Evolutionary conservation across 2,329 filamentous ascomycete species (phyloP).

Genomic region (Paecilomyces niveus): DNA sequence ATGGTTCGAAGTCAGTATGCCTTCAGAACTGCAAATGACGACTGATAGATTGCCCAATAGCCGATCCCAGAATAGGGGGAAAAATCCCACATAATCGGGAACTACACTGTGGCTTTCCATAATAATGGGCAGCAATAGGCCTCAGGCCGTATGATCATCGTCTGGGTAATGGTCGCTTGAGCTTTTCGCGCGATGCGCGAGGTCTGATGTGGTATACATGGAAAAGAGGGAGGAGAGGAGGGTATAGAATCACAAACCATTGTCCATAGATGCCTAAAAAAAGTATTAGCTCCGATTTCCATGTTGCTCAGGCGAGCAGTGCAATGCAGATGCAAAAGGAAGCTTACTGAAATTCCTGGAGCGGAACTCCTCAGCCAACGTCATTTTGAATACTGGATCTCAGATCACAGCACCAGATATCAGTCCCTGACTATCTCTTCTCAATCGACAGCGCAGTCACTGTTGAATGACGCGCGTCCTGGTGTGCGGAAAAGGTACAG

Average conservation of each 20-base stretch:
- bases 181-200: background rate
- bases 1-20: background rate
- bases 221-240: background rate
- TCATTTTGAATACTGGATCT: constrained; percentile 38
- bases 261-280: constrained; percentile 59
- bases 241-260: constrained; percentile 48
- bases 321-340: constrained; percentile 1
- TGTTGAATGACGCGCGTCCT: background rate
- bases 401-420: background rate
- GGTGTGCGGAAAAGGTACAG: background rate
- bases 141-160: background rate
- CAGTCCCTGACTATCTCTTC: background rate
- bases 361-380: constrained; percentile 55
- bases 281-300: constrained; percentile 1
- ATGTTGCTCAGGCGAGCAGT: constrained; percentile 5
- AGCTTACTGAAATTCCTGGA: constrained; percentile 60
- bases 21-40: background rate
- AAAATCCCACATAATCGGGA: background rate
- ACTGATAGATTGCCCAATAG: background rate
- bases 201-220: background rate
- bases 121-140: background rate
- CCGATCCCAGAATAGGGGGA: background rate
- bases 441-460: background rate
- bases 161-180: background rate
- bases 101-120: background rate